Evolutionary conservation across 352 stramenopile genomes (phyloP), one percentile per base, ranked within the genome.

Genomic region (Phytopythium sindhum): DNA sequence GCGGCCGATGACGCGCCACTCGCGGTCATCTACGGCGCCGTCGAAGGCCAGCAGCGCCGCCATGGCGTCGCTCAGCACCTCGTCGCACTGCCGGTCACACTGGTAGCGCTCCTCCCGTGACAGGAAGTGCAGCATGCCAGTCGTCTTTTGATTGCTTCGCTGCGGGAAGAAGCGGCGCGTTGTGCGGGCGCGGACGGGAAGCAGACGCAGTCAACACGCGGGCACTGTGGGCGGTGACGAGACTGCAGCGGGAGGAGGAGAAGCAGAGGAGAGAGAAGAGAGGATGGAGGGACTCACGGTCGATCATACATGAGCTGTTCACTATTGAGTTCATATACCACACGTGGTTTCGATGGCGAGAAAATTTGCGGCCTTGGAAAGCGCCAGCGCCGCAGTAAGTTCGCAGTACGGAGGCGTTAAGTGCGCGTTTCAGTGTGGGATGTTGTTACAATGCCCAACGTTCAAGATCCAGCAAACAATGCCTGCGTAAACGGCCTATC

Each of bases 41-140:
- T 88, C 75, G 70, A 78, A 84, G 12, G 50, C 59, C 19, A 70
- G 65, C 56, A 86, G 71, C 19, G 68, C 74, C 15, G 67, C 75
- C 44, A 87, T 63, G 28, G 75, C 70, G 45, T 89, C 80, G 56
- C 76, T 73, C 50, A 88, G 68, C 21, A 81, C 52, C 44, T 63
- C 64, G 52, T 88, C 75, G 47, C 77, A 85, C 29, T 70, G 67
- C 47, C 72, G 67, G 48, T 89, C 77, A 28, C 57, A 78, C 41
- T 60, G 57, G 42, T 72, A 56, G 19, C 77, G 77, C 68, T 88
- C 74, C 44, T 81, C 66, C 7, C 66, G 64, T 9, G 66, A 35
- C 37, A 87, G 60, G 41, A 53, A 48, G 65, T 78, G 71, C 55
- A 69, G 57, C 42, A 52, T 60, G 10, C 8, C 21, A n/a, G n/a